These are phyloP conservation scores for Ophiostoma himal-ulmi DNA, from an alignment of 2,329 filamentous ascomycete genomes.

Conservation along the genomic window DNA sequence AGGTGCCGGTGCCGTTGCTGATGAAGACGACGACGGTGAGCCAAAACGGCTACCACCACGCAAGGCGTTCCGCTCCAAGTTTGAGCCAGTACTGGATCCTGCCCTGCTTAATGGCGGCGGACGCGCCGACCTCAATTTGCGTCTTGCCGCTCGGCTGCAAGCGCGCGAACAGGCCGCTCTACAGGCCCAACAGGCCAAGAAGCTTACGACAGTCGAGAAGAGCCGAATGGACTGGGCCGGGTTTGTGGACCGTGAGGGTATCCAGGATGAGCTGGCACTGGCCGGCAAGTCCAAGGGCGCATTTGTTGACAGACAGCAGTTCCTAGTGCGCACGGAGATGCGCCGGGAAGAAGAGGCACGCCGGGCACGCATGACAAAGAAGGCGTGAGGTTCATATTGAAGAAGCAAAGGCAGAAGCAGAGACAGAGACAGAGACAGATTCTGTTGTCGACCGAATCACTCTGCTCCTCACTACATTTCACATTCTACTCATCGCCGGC, in stretches of 20 bases:
- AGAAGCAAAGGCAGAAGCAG: too few species aligned
- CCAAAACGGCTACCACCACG: slow-evolving; percentile 44
- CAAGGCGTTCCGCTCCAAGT: slow-evolving; percentile 55
- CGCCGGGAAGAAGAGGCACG: slow-evolving; percentile 57
- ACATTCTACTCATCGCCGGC: too few species aligned
- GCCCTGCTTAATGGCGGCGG: slow-evolving; percentile 48
- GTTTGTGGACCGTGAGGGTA: slow-evolving; percentile 64
- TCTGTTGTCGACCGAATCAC: not conserved
- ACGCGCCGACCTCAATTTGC: slow-evolving; percentile 54
- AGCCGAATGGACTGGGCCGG: slow-evolving; percentile 68
- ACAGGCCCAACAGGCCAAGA: slow-evolving; percentile 47
- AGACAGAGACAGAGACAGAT: too few species aligned
- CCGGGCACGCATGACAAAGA: slow-evolving; percentile 44
- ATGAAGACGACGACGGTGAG: slow-evolving; percentile 30
- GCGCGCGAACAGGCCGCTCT: slow-evolving; percentile 37
- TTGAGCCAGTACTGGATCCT: slow-evolving; percentile 50
- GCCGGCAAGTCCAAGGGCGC: slow-evolving; percentile 61
- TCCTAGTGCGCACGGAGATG: slow-evolving; percentile 59
- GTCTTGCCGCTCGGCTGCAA: slow-evolving; percentile 44
- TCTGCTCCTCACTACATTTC: not conserved
- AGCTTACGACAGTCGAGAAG: slow-evolving; percentile 66
- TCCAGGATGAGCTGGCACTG: slow-evolving; percentile 61
- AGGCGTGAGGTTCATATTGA: slow-evolving; percentile 25
- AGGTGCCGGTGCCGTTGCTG: slow-evolving; percentile 28
- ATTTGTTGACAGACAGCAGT: slow-evolving; percentile 57